These are phyloP conservation scores for Hypsizygus marmoreus DNA, from an alignment of 768 basidiomycete genomes.

Conservation along the genomic window DNA sequence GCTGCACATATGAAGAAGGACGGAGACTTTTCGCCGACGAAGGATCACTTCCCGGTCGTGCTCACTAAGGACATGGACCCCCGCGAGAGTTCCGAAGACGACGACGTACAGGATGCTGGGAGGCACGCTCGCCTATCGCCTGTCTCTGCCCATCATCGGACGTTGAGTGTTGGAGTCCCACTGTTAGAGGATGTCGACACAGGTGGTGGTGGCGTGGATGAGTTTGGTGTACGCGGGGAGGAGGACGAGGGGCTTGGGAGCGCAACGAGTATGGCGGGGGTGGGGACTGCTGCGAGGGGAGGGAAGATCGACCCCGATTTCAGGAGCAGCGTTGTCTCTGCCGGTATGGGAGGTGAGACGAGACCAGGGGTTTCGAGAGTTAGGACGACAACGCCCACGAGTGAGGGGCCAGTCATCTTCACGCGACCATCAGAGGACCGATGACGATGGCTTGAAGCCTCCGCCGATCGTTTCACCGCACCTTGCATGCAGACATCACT, in stretches of 20 bases:
- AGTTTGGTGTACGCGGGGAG: slow-evolving; percentile 16
- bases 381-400: no score
- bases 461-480: no score
- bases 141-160: slow-evolving; percentile 22
- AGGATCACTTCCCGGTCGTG: no score
- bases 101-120: slow-evolving; percentile 2
- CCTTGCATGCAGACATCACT: no score
- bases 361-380: no score
- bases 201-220: slow-evolving; percentile 7
- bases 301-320: slow-evolving; percentile 31
- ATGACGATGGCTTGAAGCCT: no score
- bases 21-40: no score
- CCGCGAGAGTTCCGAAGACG: slow-evolving; percentile 3
- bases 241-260: slow-evolving; percentile 19
- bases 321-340: no score
- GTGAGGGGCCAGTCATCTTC: no score
- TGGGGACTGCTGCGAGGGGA: slow-evolving; percentile 43
- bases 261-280: slow-evolving; percentile 41
- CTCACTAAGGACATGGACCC: not conserved
- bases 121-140: no score
- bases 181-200: slow-evolving; percentile 27
- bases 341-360: no score
- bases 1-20: not conserved
- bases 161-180: slow-evolving; percentile 30
- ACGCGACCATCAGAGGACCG: no score